These are phyloP conservation scores for Alternaria solani DNA, from an alignment of 2,329 filamentous ascomycete species.

Conservation along the genomic window DNA sequence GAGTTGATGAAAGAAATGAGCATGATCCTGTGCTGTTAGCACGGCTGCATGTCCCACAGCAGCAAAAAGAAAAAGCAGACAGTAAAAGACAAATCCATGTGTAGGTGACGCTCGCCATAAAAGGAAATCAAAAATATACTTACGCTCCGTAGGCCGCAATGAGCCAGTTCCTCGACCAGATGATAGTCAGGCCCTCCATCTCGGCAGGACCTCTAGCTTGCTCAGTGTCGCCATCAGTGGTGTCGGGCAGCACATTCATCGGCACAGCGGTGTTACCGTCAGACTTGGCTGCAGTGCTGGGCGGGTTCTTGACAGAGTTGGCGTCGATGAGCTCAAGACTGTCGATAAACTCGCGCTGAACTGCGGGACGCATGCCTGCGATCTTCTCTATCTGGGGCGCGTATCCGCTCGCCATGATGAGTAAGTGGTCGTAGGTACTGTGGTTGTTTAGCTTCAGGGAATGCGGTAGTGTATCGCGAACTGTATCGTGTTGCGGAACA, in stretches of 20 bases:
- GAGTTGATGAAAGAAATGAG: constrained; percentile 52
- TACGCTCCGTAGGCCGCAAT: constrained; percentile 47
- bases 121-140: constrained; percentile 2
- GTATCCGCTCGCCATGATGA: constrained; percentile 15
- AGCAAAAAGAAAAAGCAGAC: not conserved
- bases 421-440: not conserved
- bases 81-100: not conserved
- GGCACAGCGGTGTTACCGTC: not conserved
- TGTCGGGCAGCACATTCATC: not conserved
- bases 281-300: not conserved
- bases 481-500: not conserved
- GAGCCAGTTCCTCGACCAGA: constrained; percentile 53
- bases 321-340: not conserved
- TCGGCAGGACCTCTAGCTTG: constrained; percentile 35
- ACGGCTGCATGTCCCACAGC: not conserved
- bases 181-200: constrained; percentile 53
- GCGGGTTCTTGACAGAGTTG: not conserved
- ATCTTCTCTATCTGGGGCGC: constrained; percentile 14
- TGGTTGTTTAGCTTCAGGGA: not conserved
- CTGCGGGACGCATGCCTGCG: constrained; percentile 5
- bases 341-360: constrained; percentile 9
- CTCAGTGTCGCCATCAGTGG: not conserved
- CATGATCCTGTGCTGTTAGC: constrained; percentile 17
- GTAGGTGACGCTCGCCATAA: not conserved
- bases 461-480: not conserved